Evolutionary conservation across 176 grass and related monocot species (phyloP), one percentile per base, ranked within the genome.

Genomic region (Oryza meridionalis): DNA sequence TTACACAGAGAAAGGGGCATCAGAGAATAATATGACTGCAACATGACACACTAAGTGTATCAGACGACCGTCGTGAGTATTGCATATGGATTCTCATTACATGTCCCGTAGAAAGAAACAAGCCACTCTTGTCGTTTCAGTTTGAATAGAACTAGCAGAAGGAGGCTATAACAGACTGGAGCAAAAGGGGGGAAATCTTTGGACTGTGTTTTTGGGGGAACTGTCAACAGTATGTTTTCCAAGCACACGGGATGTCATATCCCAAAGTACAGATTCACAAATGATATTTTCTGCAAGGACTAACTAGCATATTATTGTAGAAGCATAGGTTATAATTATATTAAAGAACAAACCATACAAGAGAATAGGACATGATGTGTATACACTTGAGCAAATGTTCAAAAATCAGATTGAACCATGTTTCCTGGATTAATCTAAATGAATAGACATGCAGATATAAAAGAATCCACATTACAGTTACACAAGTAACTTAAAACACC

Each of bases 51-150:
- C 76, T 35, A 65, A 70, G 78, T 87, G 78, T 87, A 79, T 87
- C 78, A 87, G 78, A 87, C 65, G 85, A 87, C 85, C 78, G 37
- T 82, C 85, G n/a, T 87, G 85, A 87, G 84, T 69, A 75, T 81
- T 69, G 78, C 77, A 67, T 26, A 76, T 35, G 63, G 24, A 68
- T 76, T 87, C 38, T 81, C 85, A 81, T 87, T 78, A 81, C 26
- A 81, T 81, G 45, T 17, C 70, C 43, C 77, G 68, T 37, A 13
- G 26, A 65, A 73, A 7, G 6, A 12, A 74, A 47, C 47, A 81
- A 26, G 58, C n/a, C 8, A 24, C 58, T 24, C 19, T 17, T 40
- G 24, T 19, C 11, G 0, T 51, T 43, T 17, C 11, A 71, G 6
- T 7, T 21, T 42, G 7, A 3, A 74, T 24, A 33, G 15, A 65